Conservation (phyloP, 2,329 filamentous ascomycete species). For the Cladophialophora carrionii region DNA sequence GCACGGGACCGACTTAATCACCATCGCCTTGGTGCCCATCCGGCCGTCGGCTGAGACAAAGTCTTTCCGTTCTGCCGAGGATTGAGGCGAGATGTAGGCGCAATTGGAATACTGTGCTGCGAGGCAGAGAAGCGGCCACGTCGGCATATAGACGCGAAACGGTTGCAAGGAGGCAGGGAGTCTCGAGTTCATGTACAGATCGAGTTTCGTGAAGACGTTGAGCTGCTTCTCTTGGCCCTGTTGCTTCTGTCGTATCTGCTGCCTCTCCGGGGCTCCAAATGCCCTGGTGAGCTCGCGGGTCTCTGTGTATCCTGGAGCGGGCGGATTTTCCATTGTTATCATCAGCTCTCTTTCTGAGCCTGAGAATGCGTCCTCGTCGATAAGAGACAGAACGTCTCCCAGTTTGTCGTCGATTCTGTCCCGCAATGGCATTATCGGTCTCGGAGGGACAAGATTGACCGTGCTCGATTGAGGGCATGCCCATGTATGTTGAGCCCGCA, state of each 20-base stretch:
- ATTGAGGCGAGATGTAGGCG: slow-evolving; percentile 69
- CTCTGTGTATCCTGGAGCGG: slow-evolving; percentile 12
- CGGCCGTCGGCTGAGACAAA: slow-evolving; percentile 73
- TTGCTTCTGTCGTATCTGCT: slow-evolving; percentile 29
- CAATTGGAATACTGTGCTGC: slow-evolving; percentile 76
- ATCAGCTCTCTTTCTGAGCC: slow-evolving; percentile 47
- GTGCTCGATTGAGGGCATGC: slow-evolving; percentile 5
- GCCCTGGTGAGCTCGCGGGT: slow-evolving; percentile 15
- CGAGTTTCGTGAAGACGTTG: slow-evolving; percentile 74
- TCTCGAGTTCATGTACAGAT: slow-evolving; percentile 76
- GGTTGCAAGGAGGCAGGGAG: slow-evolving; percentile 69
- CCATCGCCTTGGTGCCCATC: slow-evolving; percentile 80
- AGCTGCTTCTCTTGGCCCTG: slow-evolving; percentile 49
- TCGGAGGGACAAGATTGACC: neutral
- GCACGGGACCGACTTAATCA: slow-evolving; percentile 77
- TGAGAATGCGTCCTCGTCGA: slow-evolving; percentile 65
- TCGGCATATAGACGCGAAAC: slow-evolving; percentile 71
- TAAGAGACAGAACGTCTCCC: slow-evolving; percentile 70
- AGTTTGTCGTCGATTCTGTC: slow-evolving; percentile 67
- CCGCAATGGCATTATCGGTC: slow-evolving; percentile 23
- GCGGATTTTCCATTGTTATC: slow-evolving; percentile 16
- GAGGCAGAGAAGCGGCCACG: slow-evolving; percentile 75
- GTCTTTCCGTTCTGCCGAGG: slow-evolving; percentile 63
- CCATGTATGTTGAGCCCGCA: slow-evolving; percentile 25
- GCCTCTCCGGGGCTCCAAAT: slow-evolving; percentile 1